Conservation (phyloP, 179 eudicot species). For the Corrigiola litoralis region DNA sequence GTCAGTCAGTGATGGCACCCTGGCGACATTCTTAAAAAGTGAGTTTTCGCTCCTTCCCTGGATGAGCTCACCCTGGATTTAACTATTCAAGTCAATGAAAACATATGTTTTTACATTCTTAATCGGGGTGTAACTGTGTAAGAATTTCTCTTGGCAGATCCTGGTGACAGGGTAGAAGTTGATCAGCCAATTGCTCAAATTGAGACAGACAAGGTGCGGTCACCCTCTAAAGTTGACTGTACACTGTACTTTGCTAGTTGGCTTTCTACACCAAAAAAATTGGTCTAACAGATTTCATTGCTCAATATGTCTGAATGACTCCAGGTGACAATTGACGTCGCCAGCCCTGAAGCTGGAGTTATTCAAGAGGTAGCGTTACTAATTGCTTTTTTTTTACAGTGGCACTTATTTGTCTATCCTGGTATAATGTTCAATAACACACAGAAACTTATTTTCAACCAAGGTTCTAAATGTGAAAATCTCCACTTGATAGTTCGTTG, state of each 20-base stretch:
- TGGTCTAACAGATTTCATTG: not conserved
- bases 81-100: too few species aligned
- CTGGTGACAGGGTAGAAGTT: conserved; percentile 84
- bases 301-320: too few species aligned
- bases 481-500: conserved; percentile 47
- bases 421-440: too few species aligned
- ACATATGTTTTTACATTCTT: too few species aligned
- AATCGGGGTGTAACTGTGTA: too few species aligned
- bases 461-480: not conserved
- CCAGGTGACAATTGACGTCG: conserved; percentile 96
- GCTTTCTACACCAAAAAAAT: too few species aligned
- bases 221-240: too few species aligned
- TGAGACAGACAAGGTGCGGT: conserved; percentile 97
- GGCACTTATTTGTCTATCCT: not conserved
- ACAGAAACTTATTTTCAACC: too few species aligned
- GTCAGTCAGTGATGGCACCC: conserved; percentile 91
- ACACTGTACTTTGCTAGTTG: too few species aligned
- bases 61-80: too few species aligned
- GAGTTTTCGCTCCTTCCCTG: too few species aligned
- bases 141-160: conserved; percentile 43
- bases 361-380: conserved; percentile 44
- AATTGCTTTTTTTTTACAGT: not conserved
- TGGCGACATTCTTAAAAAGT: conserved; percentile 89
- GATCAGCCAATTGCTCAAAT: conserved; percentile 97
- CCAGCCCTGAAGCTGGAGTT: conserved; percentile 92